Base-by-base conservation (phyloP, 805 yeast species). In the Candida taoyuanica region DNA sequence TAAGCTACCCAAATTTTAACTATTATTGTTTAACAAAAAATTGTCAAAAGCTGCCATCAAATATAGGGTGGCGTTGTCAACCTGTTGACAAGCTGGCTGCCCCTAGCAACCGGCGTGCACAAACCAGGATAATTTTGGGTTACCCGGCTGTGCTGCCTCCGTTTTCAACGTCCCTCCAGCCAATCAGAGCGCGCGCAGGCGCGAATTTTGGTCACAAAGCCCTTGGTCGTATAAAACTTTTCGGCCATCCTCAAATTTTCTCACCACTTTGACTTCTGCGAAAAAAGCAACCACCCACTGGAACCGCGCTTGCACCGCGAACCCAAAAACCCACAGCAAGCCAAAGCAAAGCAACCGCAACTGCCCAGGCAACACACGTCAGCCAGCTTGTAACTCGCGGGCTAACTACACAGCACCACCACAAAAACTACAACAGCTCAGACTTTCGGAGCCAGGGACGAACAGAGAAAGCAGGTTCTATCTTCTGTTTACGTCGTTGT, bases 141-240 rank as follows among this genome's bases (percentile, higher is more conserved):
- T 41, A 41, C 45, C 45, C 45, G 39, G 21, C 29, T 31, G 29
- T 17, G 42, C 34, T 37, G 45, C 33, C 29, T 6, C 15, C 39
- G 41, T 21, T 20, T 24, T 31, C 34, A n/a, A n/a, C n/a, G n/a
- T n/a, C n/a, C n/a, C n/a, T n/a, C 3, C 18, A 17, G 28, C 46
- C 46, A 42, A 42, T 42, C 33, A 40, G 29, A 20, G 25, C 17
- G 15, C 32, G 19, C 17, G 16, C 18, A 23, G 11, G 27, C n/a
- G 14, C 29, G 5, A 15, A 3, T 5, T 9, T 11, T 26, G 17
- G 36, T 32, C 20, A 4, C 34, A 5, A 3, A 5, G 16, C 11
- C 11, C 16, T 6, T 6, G 8, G 7, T 28, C 14, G 11, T 40
- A 36, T 31, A 36, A 40, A 40, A 41, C 33, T 31, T 41, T 37